Base-by-base conservation (phyloP, 495 filamentous ascomycete genomes). In the Talaromyces proteolyticus region DNA sequence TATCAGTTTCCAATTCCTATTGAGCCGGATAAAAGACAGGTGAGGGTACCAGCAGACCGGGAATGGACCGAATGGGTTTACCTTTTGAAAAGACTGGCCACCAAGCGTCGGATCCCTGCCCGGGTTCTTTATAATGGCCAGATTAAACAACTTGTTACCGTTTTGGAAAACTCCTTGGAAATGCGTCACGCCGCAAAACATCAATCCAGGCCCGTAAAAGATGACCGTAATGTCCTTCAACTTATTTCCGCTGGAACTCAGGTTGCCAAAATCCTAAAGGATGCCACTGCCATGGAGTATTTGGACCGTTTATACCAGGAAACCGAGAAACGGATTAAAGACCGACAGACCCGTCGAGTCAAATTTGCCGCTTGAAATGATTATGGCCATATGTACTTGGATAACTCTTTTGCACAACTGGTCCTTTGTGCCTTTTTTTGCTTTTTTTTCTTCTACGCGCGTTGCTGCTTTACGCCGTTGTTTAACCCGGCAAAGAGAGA, bases 51-150 rank as follows among this genome's bases (percentile, higher is more conserved):
- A 24, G 81, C 83, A 57, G 89, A 94, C 66, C 77, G 88, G 52
- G 89, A 91, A 66, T 94, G 89, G 88, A 91, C 87, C 55, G 89
- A 94, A 63, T 94, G 89, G 89, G 88, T 91, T 25, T 89, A 90
- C 67, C 79, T 94, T 49, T 74, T 94, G 51, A 92, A 91, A 69
- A 78, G 88, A 34, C 74, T 94, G 51, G 88, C 89, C 26, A 92
- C 88, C 26, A 91, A 91, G 68, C 76, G 89, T 22, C 80, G 88
- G 40, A 92, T 94, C 55, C 89, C 89, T 16, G 84, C 88, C 17
- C 74, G 87, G 45, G 84, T 91, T 11, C 70, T 94, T 29, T 91
- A 94, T 69, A 88, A 91, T 64, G 84, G 87, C 53, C 88, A 92
- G 66, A 94, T 94, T 69, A 91, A 91, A 64, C 86, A 91, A 64